Evolutionary conservation across 2,329 filamentous ascomycete species (phyloP), one percentile per base, ranked within the genome.

Genomic region (Pyrenophora graminea): DNA sequence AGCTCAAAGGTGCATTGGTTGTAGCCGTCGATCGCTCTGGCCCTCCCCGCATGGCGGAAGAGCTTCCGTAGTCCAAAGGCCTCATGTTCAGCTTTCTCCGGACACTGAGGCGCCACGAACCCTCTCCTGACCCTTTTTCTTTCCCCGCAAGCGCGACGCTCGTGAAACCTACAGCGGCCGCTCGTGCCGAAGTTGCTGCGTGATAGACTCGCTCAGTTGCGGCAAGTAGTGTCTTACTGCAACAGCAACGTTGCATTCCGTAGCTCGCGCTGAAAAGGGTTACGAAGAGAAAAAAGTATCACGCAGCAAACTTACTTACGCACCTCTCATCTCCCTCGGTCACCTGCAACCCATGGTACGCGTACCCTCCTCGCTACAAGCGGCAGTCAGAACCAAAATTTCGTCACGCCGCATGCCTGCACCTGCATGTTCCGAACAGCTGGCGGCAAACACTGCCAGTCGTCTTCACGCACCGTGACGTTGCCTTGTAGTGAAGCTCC

Each of bases 281-380:
- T n/a, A 21, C 18, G 39, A 34, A 38, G 17, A 23, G 21, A 25
- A 30, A 30, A 30, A 30, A 30, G 27, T 30, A 30, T 30, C 27
- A 30, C 27, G 27, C 27, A 12, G 27, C 27, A 30, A 30, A 30
- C 27, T 13, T 30, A 30, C 25, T 30, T 30, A 41, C 21, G 27
- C 17, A 25, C 36, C 13, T 34, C 21, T 9, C 30, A 40, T 31
- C 38, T 48, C 45, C 31, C 38, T 32, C 37, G 21, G 39, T n/a
- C 25, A 15, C 21, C 25, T 36, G 48, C 39, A 17, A 44, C 33
- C 15, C 13, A 30, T 15, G 33, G 31, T 33, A 36, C 37, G 43
- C 40, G 43, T 53, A n/a, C 17, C 44, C 31, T 45, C 45, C n/a
- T 45, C 21, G 25, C 45, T 53, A 32, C 41, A 52, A 52, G 40